Evolutionary conservation across 2,329 filamentous ascomycete genomes (phyloP).

Genomic region (Fusarium solani-melongenae): DNA sequence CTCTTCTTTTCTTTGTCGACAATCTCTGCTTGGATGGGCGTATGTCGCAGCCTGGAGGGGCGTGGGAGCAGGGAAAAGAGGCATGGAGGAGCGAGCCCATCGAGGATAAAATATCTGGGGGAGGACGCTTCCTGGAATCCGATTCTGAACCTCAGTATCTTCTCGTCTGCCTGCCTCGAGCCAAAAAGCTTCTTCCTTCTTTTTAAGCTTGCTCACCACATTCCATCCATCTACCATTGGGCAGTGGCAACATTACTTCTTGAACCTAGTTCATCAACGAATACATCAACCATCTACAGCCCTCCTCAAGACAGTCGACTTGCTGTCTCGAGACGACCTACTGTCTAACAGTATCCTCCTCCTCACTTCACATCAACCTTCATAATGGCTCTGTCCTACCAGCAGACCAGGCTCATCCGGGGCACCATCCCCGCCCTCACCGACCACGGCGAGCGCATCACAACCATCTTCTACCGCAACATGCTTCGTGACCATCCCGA

Average conservation of each 20-base stretch:
- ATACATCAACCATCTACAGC: background rate
- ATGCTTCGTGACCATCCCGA: constrained; percentile 74
- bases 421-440: constrained; percentile 76
- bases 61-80: constrained; percentile 11
- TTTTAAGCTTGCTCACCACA: constrained; percentile 1
- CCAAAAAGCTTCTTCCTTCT: background rate
- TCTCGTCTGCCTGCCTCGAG: background rate
- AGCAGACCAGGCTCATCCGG: constrained; percentile 74
- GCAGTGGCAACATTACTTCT: background rate
- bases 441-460: constrained; percentile 75
- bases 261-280: background rate
- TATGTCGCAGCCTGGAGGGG: constrained; percentile 24
- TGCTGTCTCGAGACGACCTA: background rate
- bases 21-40: constrained; percentile 27
- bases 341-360: background rate
- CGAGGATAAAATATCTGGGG: constrained; percentile 41
- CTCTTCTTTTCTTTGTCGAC: constrained; percentile 23
- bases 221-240: background rate
- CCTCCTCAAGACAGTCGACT: background rate
- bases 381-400: constrained; percentile 57
- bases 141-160: constrained; percentile 2
- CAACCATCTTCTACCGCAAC: constrained; percentile 77
- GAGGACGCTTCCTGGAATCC: constrained; percentile 4
- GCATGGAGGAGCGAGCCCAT: constrained; percentile 8
- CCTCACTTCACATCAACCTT: background rate